A percentile compares a stretch with the other conserved stretches of the same genome.
These are phyloP conservation scores for Pyrenula aspistea DNA, from an alignment of 495 filamentous ascomycete species.

Conservation along the genomic window DNA sequence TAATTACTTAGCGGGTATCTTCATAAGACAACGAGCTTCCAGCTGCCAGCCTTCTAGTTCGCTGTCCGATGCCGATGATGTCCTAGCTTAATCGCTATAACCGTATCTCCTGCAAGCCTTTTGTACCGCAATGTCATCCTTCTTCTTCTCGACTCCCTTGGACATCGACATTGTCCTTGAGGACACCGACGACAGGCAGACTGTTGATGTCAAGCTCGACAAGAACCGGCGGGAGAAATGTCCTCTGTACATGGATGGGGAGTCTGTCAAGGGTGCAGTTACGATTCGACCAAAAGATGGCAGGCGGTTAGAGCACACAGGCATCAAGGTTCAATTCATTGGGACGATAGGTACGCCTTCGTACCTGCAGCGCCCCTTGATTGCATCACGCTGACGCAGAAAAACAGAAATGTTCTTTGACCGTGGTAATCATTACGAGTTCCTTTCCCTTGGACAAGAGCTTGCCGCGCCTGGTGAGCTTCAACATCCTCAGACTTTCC, in stretches of 20 bases:
- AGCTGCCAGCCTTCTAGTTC: no score
- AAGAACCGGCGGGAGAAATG: conserved; percentile 95
- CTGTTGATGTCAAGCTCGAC: conserved; percentile 95
- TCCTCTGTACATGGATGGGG: conserved; percentile 93
- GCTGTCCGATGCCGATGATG: no score
- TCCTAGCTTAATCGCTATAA: no score
- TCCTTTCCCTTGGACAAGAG: conserved; percentile 90
- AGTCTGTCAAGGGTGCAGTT: conserved; percentile 91
- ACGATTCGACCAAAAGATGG: conserved; percentile 97
- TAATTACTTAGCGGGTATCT: no score
- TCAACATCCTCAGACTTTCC: conserved; percentile 95
- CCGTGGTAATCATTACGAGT: conserved; percentile 98
- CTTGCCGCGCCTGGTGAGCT: conserved; percentile 93
- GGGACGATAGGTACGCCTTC: conserved; percentile 73
- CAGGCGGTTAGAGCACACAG: conserved; percentile 93
- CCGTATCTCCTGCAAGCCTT: no score
- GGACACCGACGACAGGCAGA: conserved; percentile 82
- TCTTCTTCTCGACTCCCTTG: conserved; percentile 95
- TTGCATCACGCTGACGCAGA: conserved; percentile 2
- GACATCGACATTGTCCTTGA: conserved; percentile 98
- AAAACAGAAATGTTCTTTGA: conserved; percentile 94
- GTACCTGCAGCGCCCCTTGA: not conserved
- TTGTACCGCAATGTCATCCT: conserved; percentile 59
- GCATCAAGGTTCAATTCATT: conserved; percentile 99
- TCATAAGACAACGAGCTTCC: no score